Evolutionary conservation across 2,329 filamentous ascomycete genomes (phyloP), one percentile per base, ranked within the genome.

Genomic region (Aureobasidium sp.): DNA sequence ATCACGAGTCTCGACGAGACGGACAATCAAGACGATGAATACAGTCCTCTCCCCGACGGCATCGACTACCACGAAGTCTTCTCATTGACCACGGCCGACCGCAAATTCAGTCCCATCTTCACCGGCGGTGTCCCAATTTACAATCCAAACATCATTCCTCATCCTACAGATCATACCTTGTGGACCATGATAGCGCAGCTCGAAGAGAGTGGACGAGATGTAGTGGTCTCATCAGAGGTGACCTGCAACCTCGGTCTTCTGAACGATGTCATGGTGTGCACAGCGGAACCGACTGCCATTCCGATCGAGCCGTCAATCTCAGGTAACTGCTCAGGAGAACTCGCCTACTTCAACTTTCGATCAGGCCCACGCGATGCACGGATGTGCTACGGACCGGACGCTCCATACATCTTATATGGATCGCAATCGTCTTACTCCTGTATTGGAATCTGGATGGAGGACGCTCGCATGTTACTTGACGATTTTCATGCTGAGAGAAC

Each of bases 101-200:
- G 69, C 32, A 77, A 74, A 36, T 84, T 77, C 72, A 84, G 83
- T 66, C 64, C 66, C 29, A 77, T 85, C 68, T 70, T 75, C 17
- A 82, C 84, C 64, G 75, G 73, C 15, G 70, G 70, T 32, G 66
- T 74, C 5, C 61, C 67, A 7, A 74, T 75, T 29, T 76, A 80
- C 62, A 85, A 85, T 63, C 82, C 83, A 12, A 85, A 81, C 69
- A 78, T 85, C 65, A 76, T 85, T 41, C 82, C 83, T 0, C 83
- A 86, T 67, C 82, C 82, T 2, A 71, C 68, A 1, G 68, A 75
- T 6, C 70, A 75, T 2, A 69, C 81, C 44, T 79, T 75, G 1
- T 85, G 78, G 76, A 77, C 81, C 62, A 74, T 84, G 29, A 75
- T 82, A 3, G 80, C 80, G 3, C 82, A 84, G 67, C 73, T 73